A percentile compares a stretch with the other conserved stretches of the same genome.
Evolutionary conservation across 2,329 filamentous ascomycete genomes (phyloP).

Genomic region (Hysterium pulicare): DNA sequence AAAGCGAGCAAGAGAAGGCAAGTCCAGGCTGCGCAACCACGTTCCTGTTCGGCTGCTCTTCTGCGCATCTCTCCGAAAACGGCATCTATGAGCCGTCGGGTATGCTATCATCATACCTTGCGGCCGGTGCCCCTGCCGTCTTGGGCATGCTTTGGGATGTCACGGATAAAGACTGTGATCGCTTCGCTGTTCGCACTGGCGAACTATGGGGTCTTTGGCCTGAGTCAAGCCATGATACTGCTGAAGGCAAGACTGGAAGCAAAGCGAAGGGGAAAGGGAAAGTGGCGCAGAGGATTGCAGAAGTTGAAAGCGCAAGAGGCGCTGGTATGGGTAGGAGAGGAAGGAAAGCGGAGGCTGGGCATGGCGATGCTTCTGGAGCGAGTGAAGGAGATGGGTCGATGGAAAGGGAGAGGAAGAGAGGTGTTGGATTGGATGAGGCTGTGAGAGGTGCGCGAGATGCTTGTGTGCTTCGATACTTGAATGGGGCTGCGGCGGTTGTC

Average conservation of each 20-base stretch:
- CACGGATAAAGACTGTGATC: conserved; percentile 94
- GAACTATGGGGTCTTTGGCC: conserved; percentile 79
- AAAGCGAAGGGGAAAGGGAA: conserved; percentile 29
- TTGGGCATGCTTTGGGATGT: conserved; percentile 97
- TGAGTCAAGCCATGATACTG: conserved; percentile 36
- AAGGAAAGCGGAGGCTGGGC: conserved; percentile 27
- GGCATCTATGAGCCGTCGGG: conserved; percentile 85
- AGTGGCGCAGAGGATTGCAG: conserved; percentile 20
- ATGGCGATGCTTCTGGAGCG: conserved; percentile 26
- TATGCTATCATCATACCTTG: conserved; percentile 86
- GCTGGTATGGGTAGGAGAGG: conserved; percentile 15
- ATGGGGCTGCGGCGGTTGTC: conserved; percentile 87
- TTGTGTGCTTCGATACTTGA: conserved; percentile 88
- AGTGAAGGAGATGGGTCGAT: neutral
- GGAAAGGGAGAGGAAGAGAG: conserved; percentile 23
- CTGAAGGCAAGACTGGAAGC: conserved; percentile 24
- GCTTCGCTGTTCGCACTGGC: conserved; percentile 75
- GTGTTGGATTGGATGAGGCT: conserved; percentile 67
- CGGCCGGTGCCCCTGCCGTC: conserved; percentile 74
- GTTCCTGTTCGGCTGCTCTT: conserved; percentile 92
- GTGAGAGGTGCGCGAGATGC: conserved; percentile 69
- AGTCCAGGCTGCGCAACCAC: conserved; percentile 64
- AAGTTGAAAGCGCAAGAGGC: conserved; percentile 22
- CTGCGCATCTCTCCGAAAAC: conserved; percentile 72
- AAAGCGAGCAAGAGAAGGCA: conserved; percentile 9